phyloP scores from a whole-genome alignment of 148 eudicot species.

The Chenopodium formosanum region DNA sequence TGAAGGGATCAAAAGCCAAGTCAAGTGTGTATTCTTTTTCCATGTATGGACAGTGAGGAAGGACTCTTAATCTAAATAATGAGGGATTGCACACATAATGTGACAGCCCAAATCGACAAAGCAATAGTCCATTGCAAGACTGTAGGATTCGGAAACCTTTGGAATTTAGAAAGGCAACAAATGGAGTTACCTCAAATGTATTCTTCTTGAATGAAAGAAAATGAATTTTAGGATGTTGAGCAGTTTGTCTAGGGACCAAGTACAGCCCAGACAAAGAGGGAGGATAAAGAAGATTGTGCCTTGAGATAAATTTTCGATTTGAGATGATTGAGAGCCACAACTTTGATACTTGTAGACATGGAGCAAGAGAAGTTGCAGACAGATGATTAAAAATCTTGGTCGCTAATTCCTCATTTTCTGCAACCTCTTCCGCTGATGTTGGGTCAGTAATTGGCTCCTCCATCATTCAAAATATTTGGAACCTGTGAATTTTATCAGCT shows the following conservation, averaged over 20 bases:
- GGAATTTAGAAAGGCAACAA: constrained; percentile 18
- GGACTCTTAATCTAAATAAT: not conserved
- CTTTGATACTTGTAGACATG: constrained; percentile 13
- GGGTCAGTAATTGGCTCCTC: not conserved
- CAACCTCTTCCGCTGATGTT: constrained; percentile 27
- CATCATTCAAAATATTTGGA: not conserved
- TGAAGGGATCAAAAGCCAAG: constrained; percentile 23
- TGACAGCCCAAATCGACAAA: constrained; percentile 15
- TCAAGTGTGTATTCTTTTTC: not conserved
- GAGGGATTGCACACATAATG: constrained; percentile 16
- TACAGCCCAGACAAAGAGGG: constrained; percentile 19
- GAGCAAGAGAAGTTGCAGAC: constrained; percentile 17
- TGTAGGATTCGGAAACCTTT: constrained; percentile 14
- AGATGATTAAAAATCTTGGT: constrained; percentile 13
- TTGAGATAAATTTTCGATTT: not conserved
- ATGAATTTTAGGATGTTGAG: not conserved
- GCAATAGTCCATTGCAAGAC: constrained; percentile 23
- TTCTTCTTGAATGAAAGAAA: not conserved
- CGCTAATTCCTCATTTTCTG: constrained; percentile 22
- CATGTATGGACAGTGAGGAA: constrained; percentile 20
- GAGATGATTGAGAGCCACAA: constrained; percentile 14
- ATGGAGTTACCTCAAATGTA: not conserved
- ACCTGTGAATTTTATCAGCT: not conserved
- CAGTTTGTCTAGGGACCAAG: constrained; percentile 23
- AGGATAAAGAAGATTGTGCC: constrained; percentile 12